Base-by-base conservation (phyloP, 306 rosid species). In the Corylus heterophylla region DNA sequence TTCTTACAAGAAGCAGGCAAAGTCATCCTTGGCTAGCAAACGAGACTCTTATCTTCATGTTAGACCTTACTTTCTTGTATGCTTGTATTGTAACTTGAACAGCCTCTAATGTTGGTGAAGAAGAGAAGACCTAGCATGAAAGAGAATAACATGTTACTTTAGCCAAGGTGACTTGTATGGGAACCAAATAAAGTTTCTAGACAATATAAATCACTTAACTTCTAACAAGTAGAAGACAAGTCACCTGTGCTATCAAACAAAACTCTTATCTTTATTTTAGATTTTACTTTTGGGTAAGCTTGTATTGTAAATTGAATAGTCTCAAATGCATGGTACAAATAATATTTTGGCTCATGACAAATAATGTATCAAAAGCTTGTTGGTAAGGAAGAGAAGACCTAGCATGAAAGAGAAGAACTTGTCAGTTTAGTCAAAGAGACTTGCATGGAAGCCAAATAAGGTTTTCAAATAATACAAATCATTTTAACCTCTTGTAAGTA, bases 61-160 rank as follows among this genome's bases (percentile, higher is more conserved):
- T 59, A 73, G 82, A 58, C 85, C 82, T 77, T 79, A 52, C 72
- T 78, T 37, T 78, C 8, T 12, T 4, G 6, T 5, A 5, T 39
- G 6, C 44, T 4, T 4, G 4, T 4, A 39, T 3, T 31, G 35
- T 31, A 31, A 31, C 35, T 31, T 31, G 35, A 31, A 31, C 35
- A 3, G 2, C 2, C 49, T 45, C 12, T 31, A 31, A 31, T 31
- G 39, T 13, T 11, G 18, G 35, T 35, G 56, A 67, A 64, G 82
- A 80, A 80, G 82, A 79, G 78, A 66, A 76, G 62, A 75, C 55
- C 84, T 35, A 62, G 69, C 84, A 85, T 58, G 82, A 76, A 37
- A 54, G 58, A 73, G n/a, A 76, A 35, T 68, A 67, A 78, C 49
- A 61, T 72, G 55, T 79, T 55, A 76, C 50, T 5, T 76, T 10